phyloP scores from a whole-genome alignment of 2,329 filamentous ascomycete genomes.

The Neonectria neomacrospora region DNA sequence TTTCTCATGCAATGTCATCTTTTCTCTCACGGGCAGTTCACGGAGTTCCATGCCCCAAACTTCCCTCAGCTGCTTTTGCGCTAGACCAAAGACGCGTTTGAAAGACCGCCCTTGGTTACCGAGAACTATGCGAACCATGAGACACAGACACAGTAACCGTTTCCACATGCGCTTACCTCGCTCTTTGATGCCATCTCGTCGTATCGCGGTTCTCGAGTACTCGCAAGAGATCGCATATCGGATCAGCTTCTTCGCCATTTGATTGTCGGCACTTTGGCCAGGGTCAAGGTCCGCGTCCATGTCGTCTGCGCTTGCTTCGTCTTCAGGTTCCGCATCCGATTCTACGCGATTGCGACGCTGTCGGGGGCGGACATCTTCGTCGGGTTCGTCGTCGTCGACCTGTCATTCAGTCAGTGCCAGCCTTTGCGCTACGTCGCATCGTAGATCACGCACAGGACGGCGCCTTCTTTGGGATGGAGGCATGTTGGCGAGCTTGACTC shows the following conservation, averaged over 20 bases:
- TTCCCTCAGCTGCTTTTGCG: conserved; percentile 75
- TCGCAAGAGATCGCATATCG: conserved; percentile 75
- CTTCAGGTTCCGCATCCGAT: conserved; percentile 47
- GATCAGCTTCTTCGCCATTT: conserved; percentile 74
- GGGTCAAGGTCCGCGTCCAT: conserved; percentile 47
- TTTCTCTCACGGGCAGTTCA: conserved; percentile 84
- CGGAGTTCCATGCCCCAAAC: conserved; percentile 94
- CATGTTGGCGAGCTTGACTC: conserved; percentile 39
- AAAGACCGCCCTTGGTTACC: conserved; percentile 77
- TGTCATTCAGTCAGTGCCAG: conserved; percentile 19
- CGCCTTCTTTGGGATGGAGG: conserved; percentile 48
- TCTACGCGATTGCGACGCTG: conserved; percentile 46
- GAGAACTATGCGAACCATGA: conserved; percentile 67
- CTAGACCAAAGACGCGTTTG: conserved; percentile 78
- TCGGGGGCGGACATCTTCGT: conserved; percentile 47
- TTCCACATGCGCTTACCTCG: conserved; percentile 58
- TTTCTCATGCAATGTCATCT: conserved; percentile 80
- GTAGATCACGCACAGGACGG: conserved; percentile 45
- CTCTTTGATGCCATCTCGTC: conserved; percentile 70
- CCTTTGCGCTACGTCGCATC: not conserved
- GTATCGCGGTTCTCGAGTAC: conserved; percentile 69
- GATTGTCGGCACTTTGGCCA: conserved; percentile 57
- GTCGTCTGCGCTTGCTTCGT: conserved; percentile 53
- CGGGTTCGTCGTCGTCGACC: conserved; percentile 47
- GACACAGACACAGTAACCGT: not conserved